Evolutionary conservation across 1,284 basidiomycete species (phyloP).

Genomic region (Stygiomarasmius scandens): DNA sequence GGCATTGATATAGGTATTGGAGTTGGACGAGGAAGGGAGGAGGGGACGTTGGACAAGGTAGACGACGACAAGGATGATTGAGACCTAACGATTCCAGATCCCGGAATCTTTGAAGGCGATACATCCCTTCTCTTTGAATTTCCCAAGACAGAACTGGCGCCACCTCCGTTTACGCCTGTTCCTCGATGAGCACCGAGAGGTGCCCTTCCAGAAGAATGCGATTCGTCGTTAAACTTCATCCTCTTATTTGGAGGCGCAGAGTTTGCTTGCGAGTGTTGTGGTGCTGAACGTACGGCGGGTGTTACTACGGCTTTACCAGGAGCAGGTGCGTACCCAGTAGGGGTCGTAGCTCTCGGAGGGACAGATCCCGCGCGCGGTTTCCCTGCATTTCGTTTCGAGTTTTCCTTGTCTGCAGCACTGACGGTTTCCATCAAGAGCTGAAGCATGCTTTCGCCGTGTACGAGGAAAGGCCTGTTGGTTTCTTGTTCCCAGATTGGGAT

Average conservation of each 20-base stretch:
- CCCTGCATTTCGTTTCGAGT: slow-evolving; percentile 48
- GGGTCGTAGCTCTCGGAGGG: slow-evolving; percentile 62
- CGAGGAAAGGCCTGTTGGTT: slow-evolving; percentile 77
- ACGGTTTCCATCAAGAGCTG: slow-evolving; percentile 76
- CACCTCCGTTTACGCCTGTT: slow-evolving; percentile 6
- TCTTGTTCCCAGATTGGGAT: slow-evolving; percentile 91
- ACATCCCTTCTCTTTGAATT: slow-evolving; percentile 30
- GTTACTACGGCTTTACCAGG: slow-evolving; percentile 47
- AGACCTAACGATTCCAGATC: slow-evolving; percentile 30
- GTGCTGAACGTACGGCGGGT: slow-evolving; percentile 58
- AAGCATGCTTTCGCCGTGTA: slow-evolving; percentile 84
- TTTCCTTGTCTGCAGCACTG: slow-evolving; percentile 76
- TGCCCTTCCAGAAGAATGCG: slow-evolving; percentile 28
- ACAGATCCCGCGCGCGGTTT: slow-evolving; percentile 49
- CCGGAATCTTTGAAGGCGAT: slow-evolving; percentile 52
- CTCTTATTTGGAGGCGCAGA: slow-evolving; percentile 57
- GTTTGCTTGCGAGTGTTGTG: slow-evolving; percentile 43
- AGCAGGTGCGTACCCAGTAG: slow-evolving; percentile 40
- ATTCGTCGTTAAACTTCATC: slow-evolving; percentile 36
- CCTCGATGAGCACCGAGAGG: slow-evolving; percentile 30
- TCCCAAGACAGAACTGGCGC: neutral
- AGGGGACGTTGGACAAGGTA: slow-evolving; percentile 24
- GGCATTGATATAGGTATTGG: slow-evolving; percentile 40
- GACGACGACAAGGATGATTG: slow-evolving; percentile 10
- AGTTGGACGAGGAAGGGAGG: slow-evolving; percentile 38